Evolutionary conservation across 2,329 filamentous ascomycete species (phyloP).

Genomic region (Sporothrix dimorphospora): DNA sequence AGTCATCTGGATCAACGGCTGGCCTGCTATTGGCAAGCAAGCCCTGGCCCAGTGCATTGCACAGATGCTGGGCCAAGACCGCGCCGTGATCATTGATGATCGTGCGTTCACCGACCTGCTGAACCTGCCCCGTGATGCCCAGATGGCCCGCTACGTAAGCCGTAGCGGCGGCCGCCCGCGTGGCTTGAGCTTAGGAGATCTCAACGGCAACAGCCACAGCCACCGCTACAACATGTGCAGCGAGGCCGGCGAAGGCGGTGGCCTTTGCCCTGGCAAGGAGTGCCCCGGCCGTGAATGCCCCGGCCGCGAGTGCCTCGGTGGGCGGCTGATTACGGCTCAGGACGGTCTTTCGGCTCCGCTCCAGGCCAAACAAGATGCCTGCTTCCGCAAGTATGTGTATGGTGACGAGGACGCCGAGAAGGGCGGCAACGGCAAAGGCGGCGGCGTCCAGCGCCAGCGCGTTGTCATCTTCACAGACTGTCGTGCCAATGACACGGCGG

Average conservation of each 20-base stretch:
- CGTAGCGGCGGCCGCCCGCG: not conserved
- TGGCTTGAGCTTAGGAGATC: not conserved
- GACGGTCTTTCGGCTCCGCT: not conserved
- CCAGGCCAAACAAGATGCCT: slow-evolving; percentile 31
- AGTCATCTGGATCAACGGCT: slow-evolving; percentile 43
- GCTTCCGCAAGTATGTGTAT: slow-evolving; percentile 37
- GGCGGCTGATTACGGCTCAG: not conserved
- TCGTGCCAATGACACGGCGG: slow-evolving; percentile 36
- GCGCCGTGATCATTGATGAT: slow-evolving; percentile 38
- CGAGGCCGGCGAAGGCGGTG: not conserved
- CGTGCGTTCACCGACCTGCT: slow-evolving; percentile 31
- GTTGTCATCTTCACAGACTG: slow-evolving; percentile 39
- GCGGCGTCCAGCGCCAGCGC: slow-evolving; percentile 30
- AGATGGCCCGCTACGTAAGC: slow-evolving; percentile 20
- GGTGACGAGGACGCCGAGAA: slow-evolving; percentile 28
- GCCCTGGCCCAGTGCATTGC: slow-evolving; percentile 41
- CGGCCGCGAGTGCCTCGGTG: not conserved
- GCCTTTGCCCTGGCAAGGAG: not conserved
- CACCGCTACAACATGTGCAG: slow-evolving; percentile 7
- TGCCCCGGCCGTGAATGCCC: not conserved
- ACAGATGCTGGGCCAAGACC: slow-evolving; percentile 40
- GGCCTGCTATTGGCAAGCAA: slow-evolving; percentile 42
- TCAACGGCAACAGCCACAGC: not conserved
- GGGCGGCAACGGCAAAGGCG: not conserved
- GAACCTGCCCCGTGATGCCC: slow-evolving; percentile 23